Conservation (phyloP, 2,329 filamentous ascomycete species). For the Dendrostoma leiphaemia region DNA sequence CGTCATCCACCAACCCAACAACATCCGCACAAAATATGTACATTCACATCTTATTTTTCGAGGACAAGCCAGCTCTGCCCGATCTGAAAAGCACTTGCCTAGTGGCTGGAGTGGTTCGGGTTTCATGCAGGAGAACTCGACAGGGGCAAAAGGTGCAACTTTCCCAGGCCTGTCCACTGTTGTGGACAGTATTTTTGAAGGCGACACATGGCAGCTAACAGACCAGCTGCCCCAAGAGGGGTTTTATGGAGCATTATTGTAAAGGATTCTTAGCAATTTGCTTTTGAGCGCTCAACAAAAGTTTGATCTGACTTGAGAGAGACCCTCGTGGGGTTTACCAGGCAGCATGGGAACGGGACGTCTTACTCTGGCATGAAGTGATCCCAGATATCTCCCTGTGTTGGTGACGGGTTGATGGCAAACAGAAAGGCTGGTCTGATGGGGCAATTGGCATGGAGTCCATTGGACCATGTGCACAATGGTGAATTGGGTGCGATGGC, state of each 20-base stretch:
- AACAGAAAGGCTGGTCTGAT: neutral
- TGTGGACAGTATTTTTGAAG: neutral
- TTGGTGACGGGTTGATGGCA: neutral
- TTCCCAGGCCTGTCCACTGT: neutral
- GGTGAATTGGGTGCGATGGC: neutral
- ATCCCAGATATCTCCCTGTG: neutral
- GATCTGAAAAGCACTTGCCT: neutral
- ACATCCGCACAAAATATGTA: slow-evolving; percentile 10
- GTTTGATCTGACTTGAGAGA: neutral
- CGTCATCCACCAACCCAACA: neutral
- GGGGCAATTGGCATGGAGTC: neutral
- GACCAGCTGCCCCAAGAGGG: neutral
- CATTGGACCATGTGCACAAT: neutral
- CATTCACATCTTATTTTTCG: neutral
- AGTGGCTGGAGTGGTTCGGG: neutral
- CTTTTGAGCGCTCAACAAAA: slow-evolving; percentile 3
- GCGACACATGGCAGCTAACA: neutral
- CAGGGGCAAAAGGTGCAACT: neutral
- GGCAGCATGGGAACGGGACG: slow-evolving; percentile 6
- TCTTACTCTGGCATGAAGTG: neutral
- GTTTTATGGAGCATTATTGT: neutral
- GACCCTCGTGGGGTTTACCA: neutral
- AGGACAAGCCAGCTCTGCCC: neutral
- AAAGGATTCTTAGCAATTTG: neutral
- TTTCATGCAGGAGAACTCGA: neutral